phyloP scores from a whole-genome alignment of 2,329 filamentous ascomycete species.

The Monosporascus sp. region DNA sequence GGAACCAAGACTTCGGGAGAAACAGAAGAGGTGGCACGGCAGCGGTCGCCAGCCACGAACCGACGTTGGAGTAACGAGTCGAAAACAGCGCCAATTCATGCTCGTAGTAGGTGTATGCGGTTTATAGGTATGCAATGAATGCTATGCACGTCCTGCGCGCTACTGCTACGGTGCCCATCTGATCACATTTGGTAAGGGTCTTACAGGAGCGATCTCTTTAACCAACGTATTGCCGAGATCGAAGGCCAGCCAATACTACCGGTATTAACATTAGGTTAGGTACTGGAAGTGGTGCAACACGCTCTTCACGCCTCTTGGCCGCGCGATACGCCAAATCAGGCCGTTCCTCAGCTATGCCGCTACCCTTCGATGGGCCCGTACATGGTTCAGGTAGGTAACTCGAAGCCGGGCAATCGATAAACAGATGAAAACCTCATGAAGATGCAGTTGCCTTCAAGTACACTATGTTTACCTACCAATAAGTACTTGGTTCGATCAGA shows the following conservation, averaged over 20 bases:
- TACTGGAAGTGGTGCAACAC: too few relatives aligned
- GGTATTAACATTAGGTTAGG: background rate
- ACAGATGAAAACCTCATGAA: background rate
- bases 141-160: background rate
- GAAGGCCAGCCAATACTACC: background rate
- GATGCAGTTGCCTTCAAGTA: too few relatives aligned
- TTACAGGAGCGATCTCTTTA: background rate
- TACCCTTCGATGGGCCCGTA: background rate
- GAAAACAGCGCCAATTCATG: too few relatives aligned
- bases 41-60: too few relatives aligned
- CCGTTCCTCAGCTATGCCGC: background rate
- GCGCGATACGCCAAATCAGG: background rate
- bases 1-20: background rate
- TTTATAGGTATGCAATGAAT: background rate
- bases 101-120: background rate
- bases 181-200: background rate
- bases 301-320: background rate
- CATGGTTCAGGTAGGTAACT: background rate
- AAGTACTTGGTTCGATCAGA: too few relatives aligned
- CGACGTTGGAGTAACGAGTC: too few relatives aligned
- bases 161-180: background rate
- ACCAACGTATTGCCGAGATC: background rate
- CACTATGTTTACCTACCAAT: too few relatives aligned
- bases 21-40: background rate
- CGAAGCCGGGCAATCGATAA: background rate